Base-by-base conservation (phyloP, 306 rosid genomes). In the Prunus salicina region DNA sequence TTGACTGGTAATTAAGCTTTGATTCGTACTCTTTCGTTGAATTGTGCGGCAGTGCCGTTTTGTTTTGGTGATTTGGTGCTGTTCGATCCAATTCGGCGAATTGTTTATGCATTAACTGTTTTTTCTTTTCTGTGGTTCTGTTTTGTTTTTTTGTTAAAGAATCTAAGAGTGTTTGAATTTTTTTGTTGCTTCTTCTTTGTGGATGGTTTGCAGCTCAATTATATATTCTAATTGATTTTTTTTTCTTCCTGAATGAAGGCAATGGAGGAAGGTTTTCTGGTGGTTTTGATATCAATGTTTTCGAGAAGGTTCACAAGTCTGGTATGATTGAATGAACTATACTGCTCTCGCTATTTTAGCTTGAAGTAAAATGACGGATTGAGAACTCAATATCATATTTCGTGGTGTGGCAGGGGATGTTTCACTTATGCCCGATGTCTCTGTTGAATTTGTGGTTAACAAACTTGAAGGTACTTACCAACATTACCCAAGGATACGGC, bases 221-320 rank as follows among this genome's bases (percentile, higher is more conserved):
- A 70, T 34, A 27, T 13, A 19, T 62, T 76, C 25, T 58, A 7
- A 10, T 50, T 64, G 16, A 8, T 76, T 22, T 49, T 41, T 15
- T 70, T 65, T 8, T 55, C 9, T 43, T 28, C 18, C 24, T 78
- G 47, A 12, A 63, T 82, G 88, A 69, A 96, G 99, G 98, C 76
- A 83, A 86, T 78, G 93, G 93, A 77, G 93, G 98, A 61, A 86
- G 83, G 81, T 96, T 96, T 81, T 96, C 93, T 19, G 99, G 91
- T 68, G 99, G 99, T 10, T 92, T 96, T 75, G 99, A 96, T 73
- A 96, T 96, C 80, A 91, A 86, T 84, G 96, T 96, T 79, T 89
- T 96, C 74, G 89, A 82, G 88, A 89, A 79, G 83, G 89, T 92
- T 89, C 99, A 96, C 73, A 71, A 83, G 76, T 89, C 93, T 69